Evolutionary conservation across 768 basidiomycete genomes (phyloP).

Genomic region (Steccherinum ochraceum): DNA sequence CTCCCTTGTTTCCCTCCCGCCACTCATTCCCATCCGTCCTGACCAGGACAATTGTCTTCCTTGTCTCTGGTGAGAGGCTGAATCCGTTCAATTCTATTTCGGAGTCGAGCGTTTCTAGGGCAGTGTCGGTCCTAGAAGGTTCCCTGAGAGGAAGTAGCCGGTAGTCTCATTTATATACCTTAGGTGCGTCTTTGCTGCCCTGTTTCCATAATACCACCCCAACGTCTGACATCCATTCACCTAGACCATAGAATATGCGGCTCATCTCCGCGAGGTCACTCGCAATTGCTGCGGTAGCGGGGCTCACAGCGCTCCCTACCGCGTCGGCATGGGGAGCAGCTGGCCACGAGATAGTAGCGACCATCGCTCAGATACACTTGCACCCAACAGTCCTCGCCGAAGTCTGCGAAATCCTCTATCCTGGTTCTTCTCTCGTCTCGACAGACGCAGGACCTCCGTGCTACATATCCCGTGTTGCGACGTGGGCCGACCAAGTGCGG

Average conservation of each 20-base stretch:
- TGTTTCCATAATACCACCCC: neutral
- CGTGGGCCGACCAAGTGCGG: constrained; percentile 82
- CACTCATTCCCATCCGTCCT: neutral
- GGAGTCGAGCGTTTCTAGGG: neutral
- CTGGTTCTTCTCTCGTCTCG: constrained; percentile 6
- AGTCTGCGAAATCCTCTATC: constrained; percentile 67
- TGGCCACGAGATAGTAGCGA: constrained; percentile 90
- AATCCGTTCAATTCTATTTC: neutral
- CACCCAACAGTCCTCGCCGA: constrained; percentile 61
- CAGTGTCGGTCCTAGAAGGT: neutral
- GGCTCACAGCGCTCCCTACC: constrained; percentile 15
- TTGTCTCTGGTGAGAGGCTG: neutral
- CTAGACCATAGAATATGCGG: neutral
- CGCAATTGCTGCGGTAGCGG: neutral
- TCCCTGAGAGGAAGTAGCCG: neutral
- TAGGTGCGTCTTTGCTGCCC: neutral
- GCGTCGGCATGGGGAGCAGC: constrained; percentile 35
- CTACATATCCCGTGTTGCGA: constrained; percentile 74
- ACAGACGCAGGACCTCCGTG: constrained; percentile 42
- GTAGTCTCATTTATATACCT: neutral
- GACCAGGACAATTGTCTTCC: neutral
- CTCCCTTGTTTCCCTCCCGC: neutral
- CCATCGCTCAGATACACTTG: constrained; percentile 90
- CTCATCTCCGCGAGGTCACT: neutral
- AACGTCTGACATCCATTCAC: neutral